Conservation (phyloP, 495 filamentous ascomycete species). For the Daldinia loculata region DNA sequence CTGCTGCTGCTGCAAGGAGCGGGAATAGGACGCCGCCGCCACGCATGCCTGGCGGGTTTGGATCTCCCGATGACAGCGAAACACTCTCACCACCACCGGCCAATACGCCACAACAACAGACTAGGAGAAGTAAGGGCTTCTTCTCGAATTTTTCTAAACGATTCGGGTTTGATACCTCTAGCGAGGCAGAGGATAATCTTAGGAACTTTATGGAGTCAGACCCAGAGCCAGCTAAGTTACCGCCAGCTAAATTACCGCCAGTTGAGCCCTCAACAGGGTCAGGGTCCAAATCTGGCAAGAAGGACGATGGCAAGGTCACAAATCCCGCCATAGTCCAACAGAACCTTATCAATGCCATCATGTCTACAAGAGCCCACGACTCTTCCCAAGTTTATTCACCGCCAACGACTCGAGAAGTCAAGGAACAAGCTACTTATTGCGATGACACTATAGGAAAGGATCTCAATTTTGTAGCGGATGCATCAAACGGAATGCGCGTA, state of each 20-base stretch:
- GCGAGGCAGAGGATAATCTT: conserved; percentile 52
- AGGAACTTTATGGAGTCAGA: conserved; percentile 50
- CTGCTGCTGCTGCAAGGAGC: conserved; percentile 43
- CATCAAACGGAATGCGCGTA: conserved; percentile 74
- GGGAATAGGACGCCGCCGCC: conserved; percentile 46
- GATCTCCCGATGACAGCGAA: conserved; percentile 60
- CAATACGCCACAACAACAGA: conserved; percentile 31
- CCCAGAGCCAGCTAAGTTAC: conserved; percentile 33
- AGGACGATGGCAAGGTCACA: conserved; percentile 58
- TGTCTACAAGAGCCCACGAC: conserved; percentile 81
- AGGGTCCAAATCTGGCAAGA: conserved; percentile 33
- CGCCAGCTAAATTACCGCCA: conserved; percentile 21
- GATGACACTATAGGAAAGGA: conserved; percentile 83
- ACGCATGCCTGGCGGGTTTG: conserved; percentile 75
- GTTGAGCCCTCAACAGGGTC: conserved; percentile 29
- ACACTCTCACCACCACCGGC: conserved; percentile 29
- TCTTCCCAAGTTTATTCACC: conserved; percentile 73
- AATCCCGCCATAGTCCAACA: conserved; percentile 64
- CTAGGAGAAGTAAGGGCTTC: conserved; percentile 55
- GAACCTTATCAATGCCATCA: conserved; percentile 82
- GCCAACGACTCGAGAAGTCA: conserved; percentile 75
- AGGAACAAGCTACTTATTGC: conserved; percentile 89
- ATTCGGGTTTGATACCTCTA: conserved; percentile 67
- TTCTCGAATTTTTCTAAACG: conserved; percentile 71
- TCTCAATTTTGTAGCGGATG: conserved; percentile 75